These are phyloP conservation scores for Aegilops umbellulata DNA, from an alignment of 176 grass and related monocot species.

Conservation along the genomic window DNA sequence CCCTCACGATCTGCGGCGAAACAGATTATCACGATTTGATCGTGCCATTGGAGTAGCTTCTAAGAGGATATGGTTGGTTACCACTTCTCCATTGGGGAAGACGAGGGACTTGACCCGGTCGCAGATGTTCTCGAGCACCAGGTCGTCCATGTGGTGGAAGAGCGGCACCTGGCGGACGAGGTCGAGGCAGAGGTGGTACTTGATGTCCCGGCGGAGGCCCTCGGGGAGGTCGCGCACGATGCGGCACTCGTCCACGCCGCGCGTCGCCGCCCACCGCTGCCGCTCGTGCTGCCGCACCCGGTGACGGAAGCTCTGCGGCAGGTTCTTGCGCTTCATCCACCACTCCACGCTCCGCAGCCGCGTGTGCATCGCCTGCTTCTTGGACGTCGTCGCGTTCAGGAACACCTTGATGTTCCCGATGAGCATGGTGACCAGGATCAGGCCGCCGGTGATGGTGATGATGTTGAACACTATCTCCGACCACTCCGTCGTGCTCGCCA, in stretches of 20 bases:
- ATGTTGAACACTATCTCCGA: constrained; percentile 98
- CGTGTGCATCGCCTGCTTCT: constrained; percentile 82
- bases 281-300: constrained; percentile 79
- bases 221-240: constrained; percentile 78
- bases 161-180: constrained; percentile 90
- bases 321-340: constrained; percentile 75
- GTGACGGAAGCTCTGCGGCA: constrained; percentile 55
- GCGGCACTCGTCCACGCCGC: constrained; percentile 70
- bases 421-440: constrained; percentile 87
- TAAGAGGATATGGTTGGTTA: not conserved
- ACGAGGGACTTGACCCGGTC: constrained; percentile 81
- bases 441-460: constrained; percentile 70
- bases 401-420: constrained; percentile 98
- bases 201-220: constrained; percentile 84
- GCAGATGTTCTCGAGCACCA: constrained; percentile 93
- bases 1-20: constrained; percentile 24
- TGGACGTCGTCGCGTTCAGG: constrained; percentile 82
- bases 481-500: constrained; percentile 96
- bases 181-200: constrained; percentile 92
- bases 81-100: constrained; percentile 85
- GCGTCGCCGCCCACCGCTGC: constrained; percentile 87
- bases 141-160: constrained; percentile 97
- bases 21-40: too few species aligned
- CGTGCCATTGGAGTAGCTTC: too few species aligned
- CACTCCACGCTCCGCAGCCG: constrained; percentile 60